Conservation (phyloP, 371 early-diverging fungal species). For the Apophysomyces sp. region DNA sequence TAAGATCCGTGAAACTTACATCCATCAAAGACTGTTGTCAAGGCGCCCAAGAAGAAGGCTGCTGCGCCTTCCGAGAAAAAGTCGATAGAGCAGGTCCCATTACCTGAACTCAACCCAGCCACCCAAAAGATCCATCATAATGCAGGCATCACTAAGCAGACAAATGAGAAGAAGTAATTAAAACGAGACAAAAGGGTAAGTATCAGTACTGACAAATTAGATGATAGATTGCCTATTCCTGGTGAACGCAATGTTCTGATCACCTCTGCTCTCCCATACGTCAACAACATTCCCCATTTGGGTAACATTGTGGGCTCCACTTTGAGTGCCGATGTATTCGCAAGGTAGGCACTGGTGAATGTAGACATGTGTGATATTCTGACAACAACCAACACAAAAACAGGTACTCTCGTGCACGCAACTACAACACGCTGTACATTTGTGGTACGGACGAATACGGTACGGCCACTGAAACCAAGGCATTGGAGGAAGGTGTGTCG, state of each 20-base stretch:
- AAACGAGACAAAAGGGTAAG: background rate
- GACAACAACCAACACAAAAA: background rate
- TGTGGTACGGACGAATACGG: slow-evolving; percentile 99
- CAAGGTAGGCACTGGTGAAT: slow-evolving; percentile 54
- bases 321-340: slow-evolving; percentile 98
- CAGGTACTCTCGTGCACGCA: slow-evolving; percentile 89
- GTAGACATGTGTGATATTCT: background rate
- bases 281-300: slow-evolving; percentile 99
- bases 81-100: slow-evolving; percentile 9
- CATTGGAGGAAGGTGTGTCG: slow-evolving; percentile 88
- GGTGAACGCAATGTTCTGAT: slow-evolving; percentile 89
- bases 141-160: slow-evolving; percentile 9
- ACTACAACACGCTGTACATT: slow-evolving; percentile 91
- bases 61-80: background rate
- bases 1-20: background rate
- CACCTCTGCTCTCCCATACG: slow-evolving; percentile 99
- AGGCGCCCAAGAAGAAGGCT: slow-evolving; percentile 36
- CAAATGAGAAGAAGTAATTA: slow-evolving; percentile 64
- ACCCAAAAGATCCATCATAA: slow-evolving; percentile 38
- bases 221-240: slow-evolving; percentile 57
- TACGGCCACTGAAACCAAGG: slow-evolving; percentile 99
- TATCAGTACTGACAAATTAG: background rate
- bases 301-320: slow-evolving; percentile 99
- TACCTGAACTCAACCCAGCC: slow-evolving; percentile 25
- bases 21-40: slow-evolving; percentile 10